Evolutionary conservation across 2,329 filamentous ascomycete genomes (phyloP).

Genomic region (Aspergillus ochraceus): DNA sequence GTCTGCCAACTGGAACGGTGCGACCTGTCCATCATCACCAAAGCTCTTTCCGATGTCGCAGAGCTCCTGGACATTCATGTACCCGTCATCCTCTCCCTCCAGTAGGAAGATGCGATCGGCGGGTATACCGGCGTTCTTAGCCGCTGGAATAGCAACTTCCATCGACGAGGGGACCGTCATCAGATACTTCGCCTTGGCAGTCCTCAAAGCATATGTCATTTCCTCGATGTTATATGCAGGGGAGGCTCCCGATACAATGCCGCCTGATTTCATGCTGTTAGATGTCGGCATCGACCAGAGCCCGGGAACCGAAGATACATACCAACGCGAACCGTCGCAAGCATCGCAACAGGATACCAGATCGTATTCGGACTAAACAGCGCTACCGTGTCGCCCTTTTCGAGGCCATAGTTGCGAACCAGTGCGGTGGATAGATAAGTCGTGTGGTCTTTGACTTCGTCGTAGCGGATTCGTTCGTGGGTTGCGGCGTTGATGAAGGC

Average conservation of each 20-base stretch:
- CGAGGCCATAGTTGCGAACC: slow-evolving; percentile 55
- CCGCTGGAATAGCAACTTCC: slow-evolving; percentile 56
- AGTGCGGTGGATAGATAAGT: slow-evolving; percentile 63
- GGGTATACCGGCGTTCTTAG: slow-evolving; percentile 55
- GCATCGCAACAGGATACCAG: slow-evolving; percentile 67
- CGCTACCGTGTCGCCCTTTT: slow-evolving; percentile 57
- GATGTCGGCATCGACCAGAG: background rate
- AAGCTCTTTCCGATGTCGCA: slow-evolving; percentile 32
- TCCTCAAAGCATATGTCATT: slow-evolving; percentile 65
- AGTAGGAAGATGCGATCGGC: slow-evolving; percentile 57
- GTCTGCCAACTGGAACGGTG: slow-evolving; percentile 50
- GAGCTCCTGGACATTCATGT: slow-evolving; percentile 43
- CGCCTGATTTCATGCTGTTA: slow-evolving; percentile 27
- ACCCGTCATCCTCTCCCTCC: slow-evolving; percentile 54
- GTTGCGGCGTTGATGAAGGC: slow-evolving; percentile 56
- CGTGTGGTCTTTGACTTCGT: slow-evolving; percentile 57
- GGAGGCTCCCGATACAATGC: slow-evolving; percentile 61
- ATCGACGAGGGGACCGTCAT: slow-evolving; percentile 58
- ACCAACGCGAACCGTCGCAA: slow-evolving; percentile 54
- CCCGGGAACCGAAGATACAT: background rate
- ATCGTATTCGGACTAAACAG: slow-evolving; percentile 66
- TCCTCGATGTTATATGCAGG: slow-evolving; percentile 68
- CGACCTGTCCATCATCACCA: slow-evolving; percentile 46
- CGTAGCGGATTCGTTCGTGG: slow-evolving; percentile 58
- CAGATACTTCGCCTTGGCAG: slow-evolving; percentile 57